Base-by-base conservation (phyloP, 163 green algal species). In the Chlamydomonas reinhardtii region DNA sequence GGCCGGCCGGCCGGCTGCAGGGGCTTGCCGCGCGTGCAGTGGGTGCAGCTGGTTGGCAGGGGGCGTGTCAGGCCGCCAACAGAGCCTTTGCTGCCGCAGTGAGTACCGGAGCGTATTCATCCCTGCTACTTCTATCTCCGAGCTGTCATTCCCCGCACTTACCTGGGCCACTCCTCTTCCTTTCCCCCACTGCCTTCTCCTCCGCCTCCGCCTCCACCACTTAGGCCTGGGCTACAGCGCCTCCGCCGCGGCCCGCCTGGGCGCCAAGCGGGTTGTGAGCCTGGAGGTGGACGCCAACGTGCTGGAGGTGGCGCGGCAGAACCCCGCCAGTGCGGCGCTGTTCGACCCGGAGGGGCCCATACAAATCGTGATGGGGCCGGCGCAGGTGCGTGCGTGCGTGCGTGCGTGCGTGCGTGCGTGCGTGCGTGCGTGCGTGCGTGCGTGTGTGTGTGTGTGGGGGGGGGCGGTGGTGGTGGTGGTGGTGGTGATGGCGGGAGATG, bases 181-280 rank as follows among this genome's bases (percentile, higher is more conserved):
- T 8, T 5, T 8, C 39, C 5, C 39, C 39, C 39, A 8, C 39
- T 12, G 56, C 17, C 56, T 24, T 8, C 9, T 27, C 56, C 2
- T 24, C 22, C 22, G 6, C 12, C 68, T 19, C 68, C 2, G 16
- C 31, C 0, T 0, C 34, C 68, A 5, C 48, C 73, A 0, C 39
- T n/a, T n/a, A 65, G 82, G 82, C 61, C 82, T 88, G 48, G 82
- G 82, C 64, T 88, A 88, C 73, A 83, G 73, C 62, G 73, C 82
- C 59, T 83, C 76, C 37, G 82, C 82, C 31, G 59, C 32, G 20
- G 73, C 73, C 32, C 73, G 82, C 2, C 56, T 71, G 62, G 82
- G 82, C 14, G 82, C 82, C 25, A 34, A 32, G 27, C 56, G 34
- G 32, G 82, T 88, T 39, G 48, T 88, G 29, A 77, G 72, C 31